Conservation (phyloP, 2,329 filamentous ascomycete species). For the Aspergillus sp. region DNA sequence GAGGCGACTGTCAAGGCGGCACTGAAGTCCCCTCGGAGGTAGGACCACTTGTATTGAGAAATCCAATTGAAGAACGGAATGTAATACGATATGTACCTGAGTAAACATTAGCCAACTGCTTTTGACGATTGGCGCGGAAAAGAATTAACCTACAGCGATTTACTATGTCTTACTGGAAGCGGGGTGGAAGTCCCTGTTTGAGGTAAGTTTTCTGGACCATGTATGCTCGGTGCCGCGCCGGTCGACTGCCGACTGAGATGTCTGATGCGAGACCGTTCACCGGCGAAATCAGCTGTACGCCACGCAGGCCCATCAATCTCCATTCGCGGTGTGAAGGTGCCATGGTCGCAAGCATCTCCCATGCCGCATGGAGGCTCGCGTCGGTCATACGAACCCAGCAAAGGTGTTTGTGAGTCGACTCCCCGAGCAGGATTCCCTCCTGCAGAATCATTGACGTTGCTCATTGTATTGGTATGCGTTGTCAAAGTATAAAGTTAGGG, state of each 20-base stretch:
- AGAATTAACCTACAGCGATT: conserved; percentile 63
- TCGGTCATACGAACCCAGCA: conserved; percentile 42
- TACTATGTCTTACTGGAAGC: conserved; percentile 71
- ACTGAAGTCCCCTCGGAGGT: conserved; percentile 80
- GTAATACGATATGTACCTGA: conserved; percentile 88
- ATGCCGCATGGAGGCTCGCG: conserved; percentile 39
- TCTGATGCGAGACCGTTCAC: conserved; percentile 37
- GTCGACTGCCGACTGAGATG: background rate
- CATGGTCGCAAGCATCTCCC: conserved; percentile 61
- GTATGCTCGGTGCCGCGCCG: conserved; percentile 6
- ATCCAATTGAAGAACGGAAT: conserved; percentile 91
- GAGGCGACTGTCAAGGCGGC: conserved; percentile 95
- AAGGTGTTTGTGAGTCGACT: conserved; percentile 35
- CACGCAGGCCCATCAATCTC: conserved; percentile 48
- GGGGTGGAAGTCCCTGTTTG: conserved; percentile 71
- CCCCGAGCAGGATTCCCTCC: conserved; percentile 2
- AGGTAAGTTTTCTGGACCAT: conserved; percentile 64
- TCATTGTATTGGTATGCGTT: conserved; percentile 13
- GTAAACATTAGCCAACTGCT: conserved; percentile 9
- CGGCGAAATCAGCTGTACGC: conserved; percentile 22
- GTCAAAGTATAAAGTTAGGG: background rate
- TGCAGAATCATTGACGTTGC: conserved; percentile 9
- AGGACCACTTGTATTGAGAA: conserved; percentile 77
- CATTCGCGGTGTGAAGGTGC: conserved; percentile 72
- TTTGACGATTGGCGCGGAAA: background rate